Evolutionary conservation across 768 basidiomycete species (phyloP).

Genomic region (Leccinum longicurvipes): DNA sequence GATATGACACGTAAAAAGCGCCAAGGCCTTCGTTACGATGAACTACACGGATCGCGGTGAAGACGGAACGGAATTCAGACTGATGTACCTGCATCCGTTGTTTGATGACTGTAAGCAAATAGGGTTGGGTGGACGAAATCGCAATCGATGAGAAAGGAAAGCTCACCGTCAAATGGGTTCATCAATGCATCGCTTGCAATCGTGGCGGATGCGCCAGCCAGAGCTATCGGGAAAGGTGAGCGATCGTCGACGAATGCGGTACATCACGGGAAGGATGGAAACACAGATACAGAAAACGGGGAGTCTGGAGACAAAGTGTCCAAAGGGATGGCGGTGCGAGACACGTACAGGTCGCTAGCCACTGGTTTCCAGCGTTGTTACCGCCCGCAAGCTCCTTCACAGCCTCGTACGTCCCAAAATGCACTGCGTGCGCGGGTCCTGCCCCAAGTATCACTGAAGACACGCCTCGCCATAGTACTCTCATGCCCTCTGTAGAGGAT

Average conservation of each 20-base stretch:
- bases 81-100: slow-evolving; percentile 98
- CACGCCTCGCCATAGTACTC: slow-evolving; percentile 93
- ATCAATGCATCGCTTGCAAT: slow-evolving; percentile 95
- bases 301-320: background rate
- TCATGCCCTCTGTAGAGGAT: slow-evolving; percentile 89
- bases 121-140: slow-evolving; percentile 11
- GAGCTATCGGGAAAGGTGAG: slow-evolving; percentile 47
- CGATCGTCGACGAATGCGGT: background rate
- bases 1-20: slow-evolving; percentile 98
- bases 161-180: slow-evolving; percentile 98
- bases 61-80: slow-evolving; percentile 85
- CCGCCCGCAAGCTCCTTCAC: slow-evolving; percentile 92
- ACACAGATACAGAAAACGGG: background rate
- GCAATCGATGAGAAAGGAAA: background rate
- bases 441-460: slow-evolving; percentile 95
- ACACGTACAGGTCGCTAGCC: slow-evolving; percentile 81
- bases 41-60: slow-evolving; percentile 81
- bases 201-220: slow-evolving; percentile 93
- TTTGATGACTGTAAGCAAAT: slow-evolving; percentile 78
- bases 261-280: background rate
- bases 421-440: slow-evolving; percentile 96
- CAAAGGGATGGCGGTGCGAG: background rate
- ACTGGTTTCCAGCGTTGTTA: slow-evolving; percentile 72
- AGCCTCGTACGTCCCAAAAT: slow-evolving; percentile 94
- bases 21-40: slow-evolving; percentile 80